Percentiles rank a stretch among this genome's conserved stretches.
These are phyloP conservation scores for Rhodotorula sp. DNA, from an alignment of 1,284 basidiomycete genomes.

Conservation along the genomic window DNA sequence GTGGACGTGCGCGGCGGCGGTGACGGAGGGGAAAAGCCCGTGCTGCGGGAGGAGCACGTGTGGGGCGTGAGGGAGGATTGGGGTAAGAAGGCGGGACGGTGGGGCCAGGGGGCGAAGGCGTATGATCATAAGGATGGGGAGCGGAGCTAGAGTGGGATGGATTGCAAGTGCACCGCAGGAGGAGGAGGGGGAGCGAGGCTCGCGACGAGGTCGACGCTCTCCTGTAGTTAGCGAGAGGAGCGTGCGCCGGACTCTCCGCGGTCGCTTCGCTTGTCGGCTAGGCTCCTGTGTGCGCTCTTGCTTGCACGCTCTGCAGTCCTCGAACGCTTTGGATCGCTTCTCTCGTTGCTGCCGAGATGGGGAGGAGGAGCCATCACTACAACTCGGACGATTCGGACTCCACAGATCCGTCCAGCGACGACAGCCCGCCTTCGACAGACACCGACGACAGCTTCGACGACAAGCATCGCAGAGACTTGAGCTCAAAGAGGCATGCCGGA, in stretches of 20 bases:
- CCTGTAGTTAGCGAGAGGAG: background rate
- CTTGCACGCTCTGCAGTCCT: background rate
- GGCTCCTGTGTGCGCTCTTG: background rate
- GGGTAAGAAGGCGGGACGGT: constrained; percentile 56
- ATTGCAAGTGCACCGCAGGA: background rate
- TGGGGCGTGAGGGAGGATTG: constrained; percentile 55
- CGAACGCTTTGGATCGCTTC: no score
- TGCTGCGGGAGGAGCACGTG: constrained; percentile 20
- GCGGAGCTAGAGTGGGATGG: background rate
- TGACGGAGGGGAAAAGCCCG: constrained; percentile 7
- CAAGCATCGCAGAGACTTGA: background rate
- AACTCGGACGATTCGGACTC: background rate
- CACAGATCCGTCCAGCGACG: background rate
- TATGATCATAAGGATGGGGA: constrained; percentile 4
- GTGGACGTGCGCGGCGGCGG: constrained; percentile 11
- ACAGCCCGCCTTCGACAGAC: background rate
- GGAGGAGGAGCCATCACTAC: background rate
- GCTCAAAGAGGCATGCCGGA: background rate
- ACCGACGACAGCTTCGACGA: background rate
- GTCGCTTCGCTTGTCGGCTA: background rate
- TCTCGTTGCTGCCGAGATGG: background rate
- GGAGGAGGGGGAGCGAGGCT: background rate
- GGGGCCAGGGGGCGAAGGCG: constrained; percentile 54
- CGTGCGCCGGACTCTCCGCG: constrained; percentile 1
- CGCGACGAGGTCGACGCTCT: background rate